Evolutionary conservation across 805 yeast species (phyloP), one percentile per base, ranked within the genome.

Genomic region (Starmerella sp.): DNA sequence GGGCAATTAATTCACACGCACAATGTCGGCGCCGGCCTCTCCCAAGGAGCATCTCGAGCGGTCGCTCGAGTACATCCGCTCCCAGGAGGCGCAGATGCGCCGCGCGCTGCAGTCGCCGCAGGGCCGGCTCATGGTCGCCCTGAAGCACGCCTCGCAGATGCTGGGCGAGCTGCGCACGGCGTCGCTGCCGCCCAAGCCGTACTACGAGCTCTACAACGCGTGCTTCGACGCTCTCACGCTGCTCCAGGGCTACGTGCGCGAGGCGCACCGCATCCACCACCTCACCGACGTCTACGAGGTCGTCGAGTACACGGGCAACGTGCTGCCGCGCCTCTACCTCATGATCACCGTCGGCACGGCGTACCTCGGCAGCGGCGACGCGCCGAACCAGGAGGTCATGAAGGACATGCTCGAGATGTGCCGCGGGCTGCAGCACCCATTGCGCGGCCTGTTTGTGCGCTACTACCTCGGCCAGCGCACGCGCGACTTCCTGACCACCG

Each of bases 341-440:
- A 88, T 93, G 97, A 84, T 93, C 44, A 91, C 95, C 2, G 91
- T 93, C 14, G 98, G 98, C 8, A 81, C 95, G 0, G 88, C 87
- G 3, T 89, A 85, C 71, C 81, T 91, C 83, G 73, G 84, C 7
- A 75, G 82, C 9, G 77, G 83, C 0, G 87, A 82, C 54, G 83
- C 95, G 0, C 95, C 97, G 0, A 77, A 80, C 37, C 79, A 79
- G 64, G 97, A 89, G 60, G 84, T 93, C 51, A 78, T 91, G 81
- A 86, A 85, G 68, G 98, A 93, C 67, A 84, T 93, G 95, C 83
- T 91, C 64, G 98, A 93, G 69, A 93, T 93, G 98, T 84, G 95
- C 60, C 78, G 95, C 42, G 98, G 97, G 14, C 95, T 91, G 2
- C 98, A 93, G 69, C 91, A 88, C 65, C 98, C 98, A 1, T 80